Percentiles rank a stretch among this genome's conserved stretches.
Evolutionary conservation across 306 rosid species (phyloP).

Genomic region (Begonia masoniana): DNA sequence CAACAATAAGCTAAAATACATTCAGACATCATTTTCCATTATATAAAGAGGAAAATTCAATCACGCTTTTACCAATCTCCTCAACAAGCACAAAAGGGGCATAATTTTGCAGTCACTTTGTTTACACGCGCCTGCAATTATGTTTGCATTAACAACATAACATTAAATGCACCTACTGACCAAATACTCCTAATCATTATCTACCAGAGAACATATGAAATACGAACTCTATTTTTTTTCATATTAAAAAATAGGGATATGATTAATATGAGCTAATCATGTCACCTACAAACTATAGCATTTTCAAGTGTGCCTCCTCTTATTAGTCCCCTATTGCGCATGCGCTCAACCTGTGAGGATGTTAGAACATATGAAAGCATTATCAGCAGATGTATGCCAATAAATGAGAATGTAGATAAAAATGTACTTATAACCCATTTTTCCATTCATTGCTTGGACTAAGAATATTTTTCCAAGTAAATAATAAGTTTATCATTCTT

Average conservation of each 20-base stretch:
- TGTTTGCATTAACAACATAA: no score
- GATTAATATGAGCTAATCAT: slow-evolving; percentile 6
- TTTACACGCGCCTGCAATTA: no score
- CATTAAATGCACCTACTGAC: background rate
- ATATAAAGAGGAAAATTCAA: no score
- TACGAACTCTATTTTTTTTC: no score
- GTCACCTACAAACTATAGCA: slow-evolving; percentile 80
- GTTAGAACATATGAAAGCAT: background rate
- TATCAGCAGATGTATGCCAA: background rate
- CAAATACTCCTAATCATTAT: background rate
- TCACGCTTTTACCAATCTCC: no score
- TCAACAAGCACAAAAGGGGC: no score
- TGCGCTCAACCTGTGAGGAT: slow-evolving; percentile 58
- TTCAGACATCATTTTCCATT: no score
- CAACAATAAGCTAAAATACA: no score
- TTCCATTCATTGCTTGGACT: background rate
- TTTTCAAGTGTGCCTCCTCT: slow-evolving; percentile 74
- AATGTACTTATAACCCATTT: no score
- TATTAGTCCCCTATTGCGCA: slow-evolving; percentile 68
- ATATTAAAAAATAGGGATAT: no score
- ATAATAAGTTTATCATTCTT: background rate
- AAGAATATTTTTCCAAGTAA: background rate
- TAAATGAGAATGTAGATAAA: background rate
- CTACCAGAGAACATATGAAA: background rate
- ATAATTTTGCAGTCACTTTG: no score